These are phyloP conservation scores for Alternaria triticina DNA, from an alignment of 2,329 filamentous ascomycete species.

Conservation along the genomic window DNA sequence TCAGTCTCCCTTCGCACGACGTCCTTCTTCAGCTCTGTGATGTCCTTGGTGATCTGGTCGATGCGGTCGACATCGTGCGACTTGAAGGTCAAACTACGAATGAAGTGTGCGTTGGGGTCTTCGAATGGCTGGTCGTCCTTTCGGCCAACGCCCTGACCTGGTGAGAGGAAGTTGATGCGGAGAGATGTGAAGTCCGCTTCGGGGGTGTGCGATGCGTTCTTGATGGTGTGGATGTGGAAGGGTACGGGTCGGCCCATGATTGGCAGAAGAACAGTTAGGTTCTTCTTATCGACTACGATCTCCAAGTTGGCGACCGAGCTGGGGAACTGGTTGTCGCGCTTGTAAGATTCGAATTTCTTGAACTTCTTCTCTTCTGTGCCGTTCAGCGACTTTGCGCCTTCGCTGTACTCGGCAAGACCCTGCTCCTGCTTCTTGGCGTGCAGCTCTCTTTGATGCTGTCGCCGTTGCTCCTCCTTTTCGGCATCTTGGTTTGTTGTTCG, in stretches of 20 bases:
- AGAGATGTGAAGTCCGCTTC: constrained; percentile 94
- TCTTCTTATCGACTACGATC: constrained; percentile 90
- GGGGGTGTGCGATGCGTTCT: constrained; percentile 97
- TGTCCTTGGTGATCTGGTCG: constrained; percentile 88
- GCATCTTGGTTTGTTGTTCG: constrained; percentile 87
- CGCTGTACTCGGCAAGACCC: constrained; percentile 82
- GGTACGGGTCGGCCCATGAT: constrained; percentile 98
- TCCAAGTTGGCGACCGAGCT: constrained; percentile 80
- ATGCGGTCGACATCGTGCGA: constrained; percentile 89
- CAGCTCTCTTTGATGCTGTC: constrained; percentile 90
- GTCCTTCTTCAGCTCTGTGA: constrained; percentile 95
- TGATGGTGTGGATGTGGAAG: constrained; percentile 98
- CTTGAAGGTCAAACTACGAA: constrained; percentile 92
- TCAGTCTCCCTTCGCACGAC: constrained; percentile 92
- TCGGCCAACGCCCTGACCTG: constrained; percentile 93
- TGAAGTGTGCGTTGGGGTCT: constrained; percentile 93
- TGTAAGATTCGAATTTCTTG: constrained; percentile 99
- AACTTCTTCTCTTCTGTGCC: constrained; percentile 97
- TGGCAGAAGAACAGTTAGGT: constrained; percentile 86
- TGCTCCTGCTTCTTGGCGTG: constrained; percentile 88
- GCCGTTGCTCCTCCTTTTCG: constrained; percentile 83
- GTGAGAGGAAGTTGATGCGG: constrained; percentile 95
- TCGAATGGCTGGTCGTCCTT: constrained; percentile 99
- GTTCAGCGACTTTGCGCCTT: constrained; percentile 82
- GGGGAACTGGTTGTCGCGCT: constrained; percentile 94